Base-by-base conservation (phyloP, 2,329 filamentous ascomycete genomes). In the Aspergillus pseudoterreus region DNA sequence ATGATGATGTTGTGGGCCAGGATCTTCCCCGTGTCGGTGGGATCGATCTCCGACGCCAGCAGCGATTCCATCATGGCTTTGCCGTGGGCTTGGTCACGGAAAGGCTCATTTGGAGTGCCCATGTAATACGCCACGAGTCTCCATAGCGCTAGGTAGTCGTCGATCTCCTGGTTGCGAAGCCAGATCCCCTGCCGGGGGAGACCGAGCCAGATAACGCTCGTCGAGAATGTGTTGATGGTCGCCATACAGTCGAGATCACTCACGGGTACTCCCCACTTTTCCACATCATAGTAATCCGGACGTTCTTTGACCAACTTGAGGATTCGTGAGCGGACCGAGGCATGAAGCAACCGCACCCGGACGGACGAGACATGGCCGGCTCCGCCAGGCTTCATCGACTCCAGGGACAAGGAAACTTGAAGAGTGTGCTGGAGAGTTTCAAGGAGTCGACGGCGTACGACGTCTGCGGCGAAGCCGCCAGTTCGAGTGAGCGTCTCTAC, bases 401-500 rank as follows among this genome's bases (percentile, higher is more conserved):
- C 78, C 2, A 89, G 63, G 6, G 82, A 84, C 41, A 77, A 73
- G 4, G 87, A 87, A 45, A 88, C 85, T 64, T 90, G 84, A 5
- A 91, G 78, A 11, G 89, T 82, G 67, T 89, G 85, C 65, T 91
- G 88, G 2, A 86, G 85, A 1, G 88, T 92, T 68, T 92, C 87
- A 24, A 85, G 81, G 3, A 87, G 69, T 45, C 88, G 77, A 14
- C 82, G 80, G 52, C 82, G 79, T 4, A 86, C 86, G 3, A 88
- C 83, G 56, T 83, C 82, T 1, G 81, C 79, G 11, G 81, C 81
- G 66, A 92, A 92, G 0, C 88, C 88, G 11, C 87, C 87, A 0
- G 88, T 92, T 17, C 87, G 77, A 3, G 84, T 79, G 10, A 92
- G 75, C 0, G 87, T 89, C 66, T 92, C 87, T 9, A 88, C 86